Evolutionary conservation across 345 rosid species (phyloP), one percentile per base, ranked within the genome.

Genomic region (Aethionema arabicum): DNA sequence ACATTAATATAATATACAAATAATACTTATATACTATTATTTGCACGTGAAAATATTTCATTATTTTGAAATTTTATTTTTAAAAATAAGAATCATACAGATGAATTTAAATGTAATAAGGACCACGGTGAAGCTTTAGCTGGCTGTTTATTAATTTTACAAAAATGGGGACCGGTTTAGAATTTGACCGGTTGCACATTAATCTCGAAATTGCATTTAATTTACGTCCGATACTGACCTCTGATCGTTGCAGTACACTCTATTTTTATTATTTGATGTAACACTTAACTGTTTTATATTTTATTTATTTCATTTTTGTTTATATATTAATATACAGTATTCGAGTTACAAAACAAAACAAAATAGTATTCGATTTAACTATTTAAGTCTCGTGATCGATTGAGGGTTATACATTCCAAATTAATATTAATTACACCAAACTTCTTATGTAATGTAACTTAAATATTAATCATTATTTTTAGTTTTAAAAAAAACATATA

Each of bases 171-270:
- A 69, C 74, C 68, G 44, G 29, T 21, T 67, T 29, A 47, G 51
- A 61, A 69, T 69, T 69, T 62, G 68, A 69, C 68, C 51, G 38
- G 57, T 31, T 62, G 68, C 62, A 40, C 58, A 69, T 69, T 62
- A 69, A 62, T 52, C 68, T 62, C 61, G 63, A 54, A 44, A 62
- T 5, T 55, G 63, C 58, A 69, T 54, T 69, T 47, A 69, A 45
- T 62, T 61, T 39, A 61, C 74, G 63, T 61, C 35, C 54, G 74
- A 69, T 62, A 68, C 47, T 62, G 74, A 69, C 73, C 57, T 62
- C 37, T 55, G 38, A 51, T 62, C 9, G 4, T 38, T 37, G 9
- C 74, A 69, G 74, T 62, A 62, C 68, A 21, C 4, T 11, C 58
- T 21, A 62, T 69, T 69, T 62, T 61, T 69, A 69, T 69, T 32